Percentiles rank a stretch among this genome's conserved stretches.
These are phyloP conservation scores for Sporobolomyces pararoseus DNA, from an alignment of 768 basidiomycete species.

Conservation along the genomic window DNA sequence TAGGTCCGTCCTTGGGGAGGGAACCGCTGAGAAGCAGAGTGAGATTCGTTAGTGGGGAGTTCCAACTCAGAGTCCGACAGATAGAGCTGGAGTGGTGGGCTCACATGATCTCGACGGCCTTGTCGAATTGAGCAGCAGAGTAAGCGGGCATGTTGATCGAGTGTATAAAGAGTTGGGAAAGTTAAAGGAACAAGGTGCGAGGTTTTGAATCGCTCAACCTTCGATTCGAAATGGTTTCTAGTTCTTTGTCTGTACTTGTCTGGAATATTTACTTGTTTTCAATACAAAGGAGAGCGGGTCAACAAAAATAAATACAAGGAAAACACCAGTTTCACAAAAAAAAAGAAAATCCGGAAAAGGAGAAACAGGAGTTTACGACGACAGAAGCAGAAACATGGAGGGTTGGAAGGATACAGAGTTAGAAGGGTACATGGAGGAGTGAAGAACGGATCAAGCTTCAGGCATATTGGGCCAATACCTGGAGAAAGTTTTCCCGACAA, in stretches of 20 bases:
- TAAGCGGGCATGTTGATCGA: constrained; percentile 34
- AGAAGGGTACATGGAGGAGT: too few relatives aligned
- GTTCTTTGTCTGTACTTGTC: too few relatives aligned
- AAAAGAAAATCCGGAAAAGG: too few relatives aligned
- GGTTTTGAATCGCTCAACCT: neutral
- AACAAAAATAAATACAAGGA: too few relatives aligned
- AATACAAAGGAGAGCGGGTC: too few relatives aligned
- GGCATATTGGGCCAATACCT: constrained; percentile 19
- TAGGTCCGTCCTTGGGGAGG: constrained; percentile 62
- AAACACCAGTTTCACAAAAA: too few relatives aligned
- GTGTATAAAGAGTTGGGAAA: neutral
- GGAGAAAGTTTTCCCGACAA: neutral
- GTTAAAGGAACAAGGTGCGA: neutral
- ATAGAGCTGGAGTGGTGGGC: neutral
- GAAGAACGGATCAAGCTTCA: neutral
- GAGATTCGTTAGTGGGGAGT: neutral
- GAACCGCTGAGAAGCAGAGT: constrained; percentile 14
- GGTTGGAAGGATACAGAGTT: neutral
- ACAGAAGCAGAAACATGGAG: too few relatives aligned
- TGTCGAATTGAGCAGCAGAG: constrained; percentile 65
- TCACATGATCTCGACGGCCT: constrained; percentile 62
- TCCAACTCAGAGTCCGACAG: neutral
- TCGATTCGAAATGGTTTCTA: too few relatives aligned
- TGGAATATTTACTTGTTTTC: too few relatives aligned
- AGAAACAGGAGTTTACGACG: too few relatives aligned